These are phyloP conservation scores for Phaeoacremonium minimum DNA, from an alignment of 2,329 filamentous ascomycete species.

Conservation along the genomic window DNA sequence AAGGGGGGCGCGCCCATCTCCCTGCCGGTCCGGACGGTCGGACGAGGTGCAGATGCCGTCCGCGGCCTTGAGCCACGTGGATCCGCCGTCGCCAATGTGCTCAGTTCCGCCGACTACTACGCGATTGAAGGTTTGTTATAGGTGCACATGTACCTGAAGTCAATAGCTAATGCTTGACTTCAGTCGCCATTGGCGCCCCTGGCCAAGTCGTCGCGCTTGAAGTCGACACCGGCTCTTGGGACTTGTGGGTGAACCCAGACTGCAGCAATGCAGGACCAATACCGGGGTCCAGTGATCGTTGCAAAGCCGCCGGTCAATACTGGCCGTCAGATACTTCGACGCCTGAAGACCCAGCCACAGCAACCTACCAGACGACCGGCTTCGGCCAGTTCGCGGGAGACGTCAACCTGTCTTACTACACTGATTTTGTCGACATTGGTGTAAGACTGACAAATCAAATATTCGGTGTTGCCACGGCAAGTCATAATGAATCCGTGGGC, in stretches of 20 bases:
- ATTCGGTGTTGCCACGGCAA: not conserved
- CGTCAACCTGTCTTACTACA: not conserved
- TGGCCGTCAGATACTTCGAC: not conserved
- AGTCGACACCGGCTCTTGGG: not conserved
- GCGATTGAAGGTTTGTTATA: no score
- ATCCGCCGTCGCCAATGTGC: not conserved
- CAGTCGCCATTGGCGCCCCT: not conserved
- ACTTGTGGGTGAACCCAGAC: not conserved
- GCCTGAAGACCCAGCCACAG: no score
- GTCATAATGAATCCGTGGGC: not conserved
- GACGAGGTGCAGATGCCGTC: not conserved
- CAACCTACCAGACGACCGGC: not conserved
- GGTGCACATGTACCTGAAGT: no score
- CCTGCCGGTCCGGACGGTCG: not conserved
- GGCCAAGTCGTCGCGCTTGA: not conserved
- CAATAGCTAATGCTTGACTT: no score
- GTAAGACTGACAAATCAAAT: not conserved
- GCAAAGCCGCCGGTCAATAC: not conserved
- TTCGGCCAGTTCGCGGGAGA: not conserved
- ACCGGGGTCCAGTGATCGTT: not conserved
- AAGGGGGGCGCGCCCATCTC: not conserved
- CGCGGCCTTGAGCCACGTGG: not conserved
- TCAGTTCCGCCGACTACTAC: not conserved
- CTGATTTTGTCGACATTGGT: not conserved
- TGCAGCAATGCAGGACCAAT: not conserved